A percentile compares a stretch with the other conserved stretches of the same genome.
phyloP scores from a whole-genome alignment of 768 basidiomycete genomes.

The Boletus rex-veris region DNA sequence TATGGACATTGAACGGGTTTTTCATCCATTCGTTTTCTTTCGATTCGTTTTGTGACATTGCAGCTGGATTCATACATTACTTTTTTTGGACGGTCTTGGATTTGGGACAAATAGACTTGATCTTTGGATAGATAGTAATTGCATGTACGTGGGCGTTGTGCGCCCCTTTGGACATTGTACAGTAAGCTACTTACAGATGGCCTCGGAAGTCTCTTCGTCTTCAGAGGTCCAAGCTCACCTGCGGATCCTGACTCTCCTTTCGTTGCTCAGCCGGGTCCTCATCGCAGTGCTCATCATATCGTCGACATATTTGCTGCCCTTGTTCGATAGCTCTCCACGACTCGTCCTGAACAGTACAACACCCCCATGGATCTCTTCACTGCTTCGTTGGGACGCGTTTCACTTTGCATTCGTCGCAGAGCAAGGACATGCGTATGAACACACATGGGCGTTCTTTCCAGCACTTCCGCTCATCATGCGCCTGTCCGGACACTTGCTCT shows the following conservation, averaged over 20 bases:
- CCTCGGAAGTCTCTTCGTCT: not conserved
- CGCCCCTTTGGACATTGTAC: too few relatives aligned
- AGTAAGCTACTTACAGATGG: too few relatives aligned
- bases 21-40: not conserved
- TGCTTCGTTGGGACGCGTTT: conserved; percentile 85
- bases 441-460: conserved; percentile 87
- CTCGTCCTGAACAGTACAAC: conserved; percentile 13
- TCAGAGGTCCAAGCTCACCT: conserved; percentile 9
- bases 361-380: conserved; percentile 24
- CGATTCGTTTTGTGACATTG: conserved; percentile 5
- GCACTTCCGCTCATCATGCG: conserved; percentile 59
- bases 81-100: too few relatives aligned
- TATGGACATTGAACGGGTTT: not conserved
- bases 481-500: conserved; percentile 25
- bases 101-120: not conserved
- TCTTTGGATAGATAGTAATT: too few relatives aligned
- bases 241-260: conserved; percentile 19
- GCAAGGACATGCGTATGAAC: conserved; percentile 60
- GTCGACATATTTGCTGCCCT: conserved; percentile 18
- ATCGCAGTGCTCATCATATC: conserved; percentile 16
- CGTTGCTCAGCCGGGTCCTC: conserved; percentile 21
- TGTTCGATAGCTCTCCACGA: conserved; percentile 28
- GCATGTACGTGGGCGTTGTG: too few relatives aligned
- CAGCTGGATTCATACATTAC: not conserved
- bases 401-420: conserved; percentile 73